These are phyloP conservation scores for Zygnema circumcarinatum DNA, from an alignment of 139 green algal genomes.

Conservation along the genomic window DNA sequence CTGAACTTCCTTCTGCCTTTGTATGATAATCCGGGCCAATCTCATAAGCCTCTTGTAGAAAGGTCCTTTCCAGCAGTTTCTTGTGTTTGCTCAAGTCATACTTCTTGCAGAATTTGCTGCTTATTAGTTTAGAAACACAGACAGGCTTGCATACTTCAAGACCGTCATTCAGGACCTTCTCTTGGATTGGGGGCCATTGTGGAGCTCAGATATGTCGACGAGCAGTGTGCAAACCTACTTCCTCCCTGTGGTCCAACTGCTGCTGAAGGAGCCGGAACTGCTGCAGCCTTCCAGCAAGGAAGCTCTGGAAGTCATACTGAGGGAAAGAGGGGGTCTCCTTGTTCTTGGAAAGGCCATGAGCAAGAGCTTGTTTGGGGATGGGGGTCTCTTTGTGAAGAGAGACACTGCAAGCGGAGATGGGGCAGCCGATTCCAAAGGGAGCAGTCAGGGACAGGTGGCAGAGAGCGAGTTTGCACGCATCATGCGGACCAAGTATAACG, in stretches of 20 bases:
- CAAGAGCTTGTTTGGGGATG: conserved; percentile 15
- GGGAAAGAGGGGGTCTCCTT: neutral
- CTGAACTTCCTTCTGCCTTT: no score
- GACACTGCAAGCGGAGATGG: neutral
- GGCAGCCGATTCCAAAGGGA: neutral
- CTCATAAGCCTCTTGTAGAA: no score
- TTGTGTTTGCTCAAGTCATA: no score
- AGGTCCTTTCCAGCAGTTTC: no score
- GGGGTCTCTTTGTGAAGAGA: neutral
- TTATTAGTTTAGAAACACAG: no score
- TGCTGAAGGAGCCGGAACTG: conserved; percentile 27
- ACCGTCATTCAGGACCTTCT: no score
- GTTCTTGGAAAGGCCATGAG: neutral
- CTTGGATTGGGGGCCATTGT: neutral
- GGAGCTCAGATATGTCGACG: conserved; percentile 8
- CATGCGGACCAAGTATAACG: conserved; percentile 39
- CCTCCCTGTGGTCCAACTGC: neutral
- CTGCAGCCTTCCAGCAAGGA: neutral
- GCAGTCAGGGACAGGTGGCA: neutral
- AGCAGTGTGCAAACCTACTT: neutral
- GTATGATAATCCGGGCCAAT: no score
- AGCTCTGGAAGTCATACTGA: conserved; percentile 17
- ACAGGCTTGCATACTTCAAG: no score
- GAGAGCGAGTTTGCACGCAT: conserved; percentile 26
- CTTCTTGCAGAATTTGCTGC: no score